These are phyloP conservation scores for Agrocybe chaxingu DNA, from an alignment of 768 basidiomycete species.

Conservation along the genomic window DNA sequence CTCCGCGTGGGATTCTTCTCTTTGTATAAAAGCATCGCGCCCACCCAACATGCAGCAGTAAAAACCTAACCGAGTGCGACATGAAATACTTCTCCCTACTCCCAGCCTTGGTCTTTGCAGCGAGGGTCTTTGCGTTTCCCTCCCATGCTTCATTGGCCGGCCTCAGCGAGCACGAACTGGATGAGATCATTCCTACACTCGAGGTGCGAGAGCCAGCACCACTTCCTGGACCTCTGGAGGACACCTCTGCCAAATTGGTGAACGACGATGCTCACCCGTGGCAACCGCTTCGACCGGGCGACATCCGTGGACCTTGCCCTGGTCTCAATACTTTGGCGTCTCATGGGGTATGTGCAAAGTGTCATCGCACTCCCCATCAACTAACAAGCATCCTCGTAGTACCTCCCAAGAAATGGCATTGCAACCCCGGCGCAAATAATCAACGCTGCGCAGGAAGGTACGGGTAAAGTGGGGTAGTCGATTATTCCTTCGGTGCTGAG, in stretches of 20 bases:
- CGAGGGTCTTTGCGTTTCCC: constrained; percentile 15
- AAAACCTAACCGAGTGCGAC: too few species aligned
- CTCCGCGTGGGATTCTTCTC: too few species aligned
- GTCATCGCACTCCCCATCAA: neutral
- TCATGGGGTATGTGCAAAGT: constrained; percentile 12
- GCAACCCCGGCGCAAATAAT: constrained; percentile 9
- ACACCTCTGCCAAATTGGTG: constrained; percentile 17
- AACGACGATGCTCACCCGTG: constrained; percentile 17
- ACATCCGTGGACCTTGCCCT: constrained; percentile 17
- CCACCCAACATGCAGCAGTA: too few species aligned
- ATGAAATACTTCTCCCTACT: too few species aligned
- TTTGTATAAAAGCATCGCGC: too few species aligned
- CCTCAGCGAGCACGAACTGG: constrained; percentile 16
- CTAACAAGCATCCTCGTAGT: constrained; percentile 2
- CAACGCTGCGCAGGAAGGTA: constrained; percentile 15
- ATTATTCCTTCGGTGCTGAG: too few species aligned
- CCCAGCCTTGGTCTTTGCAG: too few species aligned
- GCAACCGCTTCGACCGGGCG: constrained; percentile 9
- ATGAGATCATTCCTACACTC: constrained; percentile 11
- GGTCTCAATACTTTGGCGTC: constrained; percentile 19
- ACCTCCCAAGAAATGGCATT: constrained; percentile 12
- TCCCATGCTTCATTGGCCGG: constrained; percentile 23
- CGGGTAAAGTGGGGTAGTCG: neutral
- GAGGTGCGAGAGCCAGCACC: neutral
- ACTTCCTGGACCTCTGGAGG: constrained; percentile 13